Conservation (phyloP, 2,329 filamentous ascomycete species). For the Furcasterigmium furcatum region DNA sequence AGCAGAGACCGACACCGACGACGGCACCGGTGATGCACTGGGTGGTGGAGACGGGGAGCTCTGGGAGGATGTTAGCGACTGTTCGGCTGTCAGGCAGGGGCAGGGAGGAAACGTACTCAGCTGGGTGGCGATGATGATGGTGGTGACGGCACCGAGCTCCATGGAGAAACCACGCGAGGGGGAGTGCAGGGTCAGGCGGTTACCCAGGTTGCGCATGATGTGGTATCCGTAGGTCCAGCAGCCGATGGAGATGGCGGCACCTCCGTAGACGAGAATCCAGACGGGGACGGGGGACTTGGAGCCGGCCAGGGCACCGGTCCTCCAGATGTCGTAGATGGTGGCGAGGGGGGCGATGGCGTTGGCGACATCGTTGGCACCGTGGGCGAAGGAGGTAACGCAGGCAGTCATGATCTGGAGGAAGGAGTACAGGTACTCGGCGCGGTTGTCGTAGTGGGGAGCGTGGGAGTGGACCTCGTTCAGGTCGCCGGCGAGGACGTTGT, state of each 20-base stretch:
- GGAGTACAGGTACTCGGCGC: constrained; percentile 56
- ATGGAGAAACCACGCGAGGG: constrained; percentile 57
- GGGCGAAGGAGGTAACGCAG: constrained; percentile 58
- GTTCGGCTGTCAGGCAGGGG: neutral
- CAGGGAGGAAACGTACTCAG: constrained; percentile 1
- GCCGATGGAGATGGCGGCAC: constrained; percentile 48
- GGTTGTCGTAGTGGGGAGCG: constrained; percentile 58
- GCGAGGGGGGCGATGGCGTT: constrained; percentile 62
- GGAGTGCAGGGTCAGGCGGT: constrained; percentile 60
- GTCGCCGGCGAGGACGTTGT: constrained; percentile 45
- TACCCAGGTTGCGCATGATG: constrained; percentile 62
- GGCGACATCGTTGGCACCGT: constrained; percentile 64
- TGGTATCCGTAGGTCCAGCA: constrained; percentile 61
- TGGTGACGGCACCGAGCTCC: constrained; percentile 37
- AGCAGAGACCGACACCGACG: constrained; percentile 60
- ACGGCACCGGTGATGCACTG: constrained; percentile 63
- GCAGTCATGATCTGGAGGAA: constrained; percentile 59
- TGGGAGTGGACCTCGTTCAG: constrained; percentile 53
- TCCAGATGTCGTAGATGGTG: constrained; percentile 59
- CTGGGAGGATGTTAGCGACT: constrained; percentile 16
- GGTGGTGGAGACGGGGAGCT: constrained; percentile 61
- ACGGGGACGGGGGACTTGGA: constrained; percentile 48
- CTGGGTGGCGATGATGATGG: constrained; percentile 7
- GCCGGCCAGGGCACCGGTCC: constrained; percentile 27
- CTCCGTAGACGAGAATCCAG: constrained; percentile 58